Evolutionary conservation across 106 monocot genomes (phyloP).

Genomic region (Xerophyta viscosa): DNA sequence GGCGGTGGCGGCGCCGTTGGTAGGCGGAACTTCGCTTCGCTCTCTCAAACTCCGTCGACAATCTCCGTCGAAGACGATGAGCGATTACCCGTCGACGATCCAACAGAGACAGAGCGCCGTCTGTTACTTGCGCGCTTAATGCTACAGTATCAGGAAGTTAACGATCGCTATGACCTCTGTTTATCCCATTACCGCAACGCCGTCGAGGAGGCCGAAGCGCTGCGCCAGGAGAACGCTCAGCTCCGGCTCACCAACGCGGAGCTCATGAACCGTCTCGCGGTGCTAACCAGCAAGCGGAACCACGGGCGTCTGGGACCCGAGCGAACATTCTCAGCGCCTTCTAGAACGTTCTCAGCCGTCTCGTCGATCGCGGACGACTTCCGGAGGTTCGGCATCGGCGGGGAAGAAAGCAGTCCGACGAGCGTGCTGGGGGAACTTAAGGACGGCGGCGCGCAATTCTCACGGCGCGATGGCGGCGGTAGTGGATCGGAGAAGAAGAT

Average conservation of each 20-base stretch:
- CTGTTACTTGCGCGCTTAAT: conserved; percentile 57
- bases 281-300: conserved; percentile 5
- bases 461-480: neutral
- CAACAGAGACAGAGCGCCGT: conserved; percentile 17
- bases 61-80: conserved; percentile 22
- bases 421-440: conserved; percentile 46
- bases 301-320: too few species aligned
- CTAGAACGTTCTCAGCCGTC: too few species aligned
- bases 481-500: conserved; percentile 13
- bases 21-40: conserved; percentile 8
- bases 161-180: conserved; percentile 57
- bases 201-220: conserved; percentile 40
- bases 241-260: conserved; percentile 66
- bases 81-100: too few species aligned
- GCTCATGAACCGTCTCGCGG: conserved; percentile 32
- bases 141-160: conserved; percentile 56
- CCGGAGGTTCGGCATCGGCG: conserved; percentile 29
- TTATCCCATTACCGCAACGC: conserved; percentile 66
- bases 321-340: too few species aligned
- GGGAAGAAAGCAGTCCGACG: conserved; percentile 30
- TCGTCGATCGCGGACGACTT: conserved; percentile 44
- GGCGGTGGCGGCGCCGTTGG: neutral
- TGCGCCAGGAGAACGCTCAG: conserved; percentile 60
- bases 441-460: too few species aligned
- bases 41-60: conserved; percentile 28